These are phyloP conservation scores for Ensete glaucum DNA, from an alignment of 176 grass and related monocot species.

Conservation along the genomic window DNA sequence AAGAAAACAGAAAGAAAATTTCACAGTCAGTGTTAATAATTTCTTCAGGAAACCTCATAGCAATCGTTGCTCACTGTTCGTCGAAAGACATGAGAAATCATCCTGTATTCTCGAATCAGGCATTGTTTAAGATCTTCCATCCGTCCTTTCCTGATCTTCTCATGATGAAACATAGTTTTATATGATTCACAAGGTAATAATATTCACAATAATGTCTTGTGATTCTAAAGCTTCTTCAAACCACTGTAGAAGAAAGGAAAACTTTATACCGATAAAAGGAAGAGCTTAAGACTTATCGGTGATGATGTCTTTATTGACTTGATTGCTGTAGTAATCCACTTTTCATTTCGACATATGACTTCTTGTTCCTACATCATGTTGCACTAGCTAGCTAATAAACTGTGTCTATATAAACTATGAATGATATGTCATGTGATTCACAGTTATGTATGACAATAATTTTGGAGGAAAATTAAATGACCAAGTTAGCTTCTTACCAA, in stretches of 20 bases:
- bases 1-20: neutral
- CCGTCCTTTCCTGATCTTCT: slow-evolving; percentile 15
- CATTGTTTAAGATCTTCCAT: slow-evolving; percentile 4
- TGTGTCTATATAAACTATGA: neutral
- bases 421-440: neutral
- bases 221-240: too few relatives aligned
- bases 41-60: neutral
- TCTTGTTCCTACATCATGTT: slow-evolving; percentile 13
- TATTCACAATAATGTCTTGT: too few relatives aligned
- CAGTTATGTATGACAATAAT: neutral
- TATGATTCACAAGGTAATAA: neutral
- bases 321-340: slow-evolving; percentile 14
- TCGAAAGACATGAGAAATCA: neutral
- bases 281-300: slow-evolving; percentile 20
- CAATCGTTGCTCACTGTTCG: slow-evolving; percentile 8
- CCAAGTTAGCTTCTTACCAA: slow-evolving; percentile 1
- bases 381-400: too few relatives aligned
- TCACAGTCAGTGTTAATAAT: neutral
- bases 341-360: neutral
- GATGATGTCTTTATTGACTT: slow-evolving; percentile 21
- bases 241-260: neutral
- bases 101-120: slow-evolving; percentile 14
- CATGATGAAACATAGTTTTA: neutral
- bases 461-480: neutral
- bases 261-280: slow-evolving; percentile 12